Conservation (phyloP, 495 filamentous ascomycete genomes). For the Xylaria longipes region DNA sequence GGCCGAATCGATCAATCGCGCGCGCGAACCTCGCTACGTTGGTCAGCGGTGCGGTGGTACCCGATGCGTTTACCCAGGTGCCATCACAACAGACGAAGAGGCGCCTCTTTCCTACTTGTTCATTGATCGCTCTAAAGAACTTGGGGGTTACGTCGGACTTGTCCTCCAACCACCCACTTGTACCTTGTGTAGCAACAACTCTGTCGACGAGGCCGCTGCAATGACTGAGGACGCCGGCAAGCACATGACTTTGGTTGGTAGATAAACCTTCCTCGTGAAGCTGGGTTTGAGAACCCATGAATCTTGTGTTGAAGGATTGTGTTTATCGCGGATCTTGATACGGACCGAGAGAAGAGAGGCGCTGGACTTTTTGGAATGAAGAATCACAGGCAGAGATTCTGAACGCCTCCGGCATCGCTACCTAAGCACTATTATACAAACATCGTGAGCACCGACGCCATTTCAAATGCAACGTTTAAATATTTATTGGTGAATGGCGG, state of each 20-base stretch:
- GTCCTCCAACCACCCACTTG: background rate
- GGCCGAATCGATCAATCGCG: conserved; percentile 17
- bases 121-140: conserved; percentile 4
- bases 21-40: conserved; percentile 19
- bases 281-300: background rate
- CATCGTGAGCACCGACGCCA: background rate
- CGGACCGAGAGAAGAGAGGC: background rate
- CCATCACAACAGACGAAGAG: conserved; percentile 23
- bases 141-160: background rate
- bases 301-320: background rate
- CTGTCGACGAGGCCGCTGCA: conserved; percentile 11
- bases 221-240: conserved; percentile 4
- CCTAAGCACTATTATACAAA: background rate
- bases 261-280: background rate
- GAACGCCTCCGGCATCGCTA: background rate
- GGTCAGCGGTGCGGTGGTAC: conserved; percentile 8
- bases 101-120: conserved; percentile 19
- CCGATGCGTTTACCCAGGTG: conserved; percentile 19
- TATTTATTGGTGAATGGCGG: background rate
- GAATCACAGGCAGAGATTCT: background rate
- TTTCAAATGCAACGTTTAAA: background rate
- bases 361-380: background rate
- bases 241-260: background rate
- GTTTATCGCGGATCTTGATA: background rate
- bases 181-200: background rate